A percentile compares a stretch with the other conserved stretches of the same genome.
Conservation (phyloP, 2,329 filamentous ascomycete genomes). For the Coniochaeta pulveracea region DNA sequence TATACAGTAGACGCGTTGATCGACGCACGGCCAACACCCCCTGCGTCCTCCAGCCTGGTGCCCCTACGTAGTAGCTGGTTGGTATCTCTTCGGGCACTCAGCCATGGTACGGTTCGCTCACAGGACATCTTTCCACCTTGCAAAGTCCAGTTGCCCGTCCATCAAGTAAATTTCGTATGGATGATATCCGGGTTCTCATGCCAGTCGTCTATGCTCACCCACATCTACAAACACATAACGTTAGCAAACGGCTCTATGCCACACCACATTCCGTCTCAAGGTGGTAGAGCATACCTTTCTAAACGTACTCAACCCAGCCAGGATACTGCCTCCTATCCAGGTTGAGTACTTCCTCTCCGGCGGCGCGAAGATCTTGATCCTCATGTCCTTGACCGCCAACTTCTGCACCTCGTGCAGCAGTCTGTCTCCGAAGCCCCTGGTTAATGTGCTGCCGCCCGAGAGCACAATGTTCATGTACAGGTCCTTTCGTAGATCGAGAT, state of each 20-base stretch:
- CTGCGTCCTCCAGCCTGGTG: slow-evolving; percentile 4
- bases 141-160: background rate
- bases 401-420: slow-evolving; percentile 85
- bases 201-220: slow-evolving; percentile 99
- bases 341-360: slow-evolving; percentile 97
- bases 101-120: slow-evolving; percentile 1
- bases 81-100: background rate
- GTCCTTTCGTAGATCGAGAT: slow-evolving; percentile 88
- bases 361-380: slow-evolving; percentile 97
- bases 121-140: background rate
- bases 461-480: slow-evolving; percentile 96
- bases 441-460: slow-evolving; percentile 89
- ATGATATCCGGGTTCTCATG: slow-evolving; percentile 99
- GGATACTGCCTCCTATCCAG: slow-evolving; percentile 96
- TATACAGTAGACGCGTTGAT: background rate
- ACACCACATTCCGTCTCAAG: background rate
- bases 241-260: background rate
- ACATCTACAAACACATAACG: slow-evolving; percentile 61
- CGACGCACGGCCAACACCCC: background rate
- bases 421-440: slow-evolving; percentile 91
- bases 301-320: slow-evolving; percentile 94
- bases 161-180: slow-evolving; percentile 88
- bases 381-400: slow-evolving; percentile 95
- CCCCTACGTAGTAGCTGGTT: background rate
- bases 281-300: slow-evolving; percentile 60